Percentiles rank a stretch among this genome's conserved stretches.
These are phyloP conservation scores for Aspergillus nomiae DNA, from an alignment of 2,329 filamentous ascomycete species.

Conservation along the genomic window DNA sequence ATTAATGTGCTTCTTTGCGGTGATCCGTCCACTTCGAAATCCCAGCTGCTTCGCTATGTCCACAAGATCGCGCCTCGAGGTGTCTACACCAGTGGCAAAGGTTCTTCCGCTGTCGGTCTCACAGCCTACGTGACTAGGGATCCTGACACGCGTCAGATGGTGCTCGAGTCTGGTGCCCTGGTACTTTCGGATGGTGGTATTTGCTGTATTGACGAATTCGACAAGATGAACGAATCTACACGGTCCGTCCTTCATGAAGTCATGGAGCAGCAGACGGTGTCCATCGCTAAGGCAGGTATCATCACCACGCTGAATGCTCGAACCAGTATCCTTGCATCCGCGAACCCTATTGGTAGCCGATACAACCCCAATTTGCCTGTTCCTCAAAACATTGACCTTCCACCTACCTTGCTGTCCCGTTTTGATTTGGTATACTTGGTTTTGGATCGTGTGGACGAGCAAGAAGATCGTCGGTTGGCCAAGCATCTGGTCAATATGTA, in stretches of 20 bases:
- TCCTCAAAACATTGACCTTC: slow-evolving; percentile 96
- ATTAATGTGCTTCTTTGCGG: slow-evolving; percentile 97
- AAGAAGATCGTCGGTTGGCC: slow-evolving; percentile 81
- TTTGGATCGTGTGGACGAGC: slow-evolving; percentile 89
- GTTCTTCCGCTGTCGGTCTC: slow-evolving; percentile 73
- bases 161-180: slow-evolving; percentile 73
- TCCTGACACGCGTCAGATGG: slow-evolving; percentile 71
- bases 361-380: slow-evolving; percentile 96
- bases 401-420: slow-evolving; percentile 89
- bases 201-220: slow-evolving; percentile 78
- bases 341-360: slow-evolving; percentile 96
- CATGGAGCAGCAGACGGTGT: slow-evolving; percentile 79
- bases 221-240: slow-evolving; percentile 77
- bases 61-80: slow-evolving; percentile 95
- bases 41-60: slow-evolving; percentile 89
- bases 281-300: slow-evolving; percentile 76
- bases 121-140: slow-evolving; percentile 78
- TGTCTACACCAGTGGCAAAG: slow-evolving; percentile 76
- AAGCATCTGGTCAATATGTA: slow-evolving; percentile 96
- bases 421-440: slow-evolving; percentile 98
- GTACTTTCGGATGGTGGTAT: slow-evolving; percentile 74
- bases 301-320: slow-evolving; percentile 90
- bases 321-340: slow-evolving; percentile 93
- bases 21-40: slow-evolving; percentile 95
- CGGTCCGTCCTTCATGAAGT: slow-evolving; percentile 76